Conservation (phyloP, 2,329 filamentous ascomycete species). For the Exophiala dermatitidis region DNA sequence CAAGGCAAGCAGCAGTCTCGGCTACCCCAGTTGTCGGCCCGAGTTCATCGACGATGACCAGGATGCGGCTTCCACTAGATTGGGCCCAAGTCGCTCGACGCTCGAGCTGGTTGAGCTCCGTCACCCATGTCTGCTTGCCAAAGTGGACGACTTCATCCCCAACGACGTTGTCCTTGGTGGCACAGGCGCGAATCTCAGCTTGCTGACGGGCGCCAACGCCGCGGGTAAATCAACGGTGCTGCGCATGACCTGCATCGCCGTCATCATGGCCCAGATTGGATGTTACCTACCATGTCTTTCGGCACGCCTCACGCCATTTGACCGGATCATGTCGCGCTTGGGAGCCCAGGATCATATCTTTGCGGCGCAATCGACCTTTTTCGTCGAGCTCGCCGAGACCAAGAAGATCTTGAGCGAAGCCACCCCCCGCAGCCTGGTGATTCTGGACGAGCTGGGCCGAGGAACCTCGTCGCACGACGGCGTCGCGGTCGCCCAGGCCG, state of each 20-base stretch:
- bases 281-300: conserved; percentile 81
- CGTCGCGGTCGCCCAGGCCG: conserved; percentile 90
- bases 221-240: conserved; percentile 95
- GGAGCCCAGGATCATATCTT: conserved; percentile 99
- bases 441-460: conserved; percentile 90
- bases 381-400: conserved; percentile 92
- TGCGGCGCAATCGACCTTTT: conserved; percentile 94
- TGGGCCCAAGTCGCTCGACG: conserved; percentile 53
- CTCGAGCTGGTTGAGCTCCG: conserved; percentile 89
- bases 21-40: conserved; percentile 81
- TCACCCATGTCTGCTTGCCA: conserved; percentile 88
- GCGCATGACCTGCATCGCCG: conserved; percentile 92
- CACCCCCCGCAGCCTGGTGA: conserved; percentile 87
- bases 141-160: conserved; percentile 89
- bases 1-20: conserved; percentile 75
- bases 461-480: conserved; percentile 95
- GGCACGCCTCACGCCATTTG: conserved; percentile 78
- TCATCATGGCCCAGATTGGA: conserved; percentile 95
- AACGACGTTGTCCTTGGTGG: conserved; percentile 89
- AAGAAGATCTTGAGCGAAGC: conserved; percentile 97
- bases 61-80: not conserved
- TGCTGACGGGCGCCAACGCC: conserved; percentile 92
- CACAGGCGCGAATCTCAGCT: conserved; percentile 69
- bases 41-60: conserved; percentile 71
- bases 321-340: conserved; percentile 96